Evolutionary conservation across 2,329 filamentous ascomycete genomes (phyloP), one percentile per base, ranked within the genome.

Genomic region (Thielaviopsis ethacetica): DNA sequence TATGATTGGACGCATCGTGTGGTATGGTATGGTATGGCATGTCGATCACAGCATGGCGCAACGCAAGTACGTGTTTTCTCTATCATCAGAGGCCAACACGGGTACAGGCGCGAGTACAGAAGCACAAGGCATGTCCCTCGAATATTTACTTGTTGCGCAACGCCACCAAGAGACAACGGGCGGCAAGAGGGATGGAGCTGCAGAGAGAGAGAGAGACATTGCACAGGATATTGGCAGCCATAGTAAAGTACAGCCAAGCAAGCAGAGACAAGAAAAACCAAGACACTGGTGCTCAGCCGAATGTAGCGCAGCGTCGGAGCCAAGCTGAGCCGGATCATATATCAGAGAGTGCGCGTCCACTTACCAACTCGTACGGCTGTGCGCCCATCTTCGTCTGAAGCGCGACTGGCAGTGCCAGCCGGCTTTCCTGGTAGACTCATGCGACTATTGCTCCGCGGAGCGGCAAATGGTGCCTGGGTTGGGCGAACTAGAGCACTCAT

Each of bases 281-380:
- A 53, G 27, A 15, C 51, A 53, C 51, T 17, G 5, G 51, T 53
- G 3, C 27, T 52, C 10, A 24, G 21, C 6, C 12, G 19, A 17
- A 21, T n/a, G 24, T 26, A 26, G 24, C 24, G 24, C 24, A 26
- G 24, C 6, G 24, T 26, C 24, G 24, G 24, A 6, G 24, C 6
- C 24, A 26, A 26, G 24, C 24, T 6, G 6, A 26, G 6, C 24
- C 24, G 24, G 24, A 26, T 26, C 24, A 26, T 21, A 57, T 54
- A 21, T 53, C 51, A 59, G 19, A 34, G 55, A 22, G 30, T 17
- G 15, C 62, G 64, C 34, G 3, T 19, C 54, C 62, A 86, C 90
- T 66, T 81, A 96, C 91, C 91, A 69, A 96, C 91, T 91, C 88
- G 93, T 73, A 96, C 91, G 26, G 91, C 88, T 6, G 91, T 95